Evolutionary conservation across 495 filamentous ascomycete genomes (phyloP), one percentile per base, ranked within the genome.

Genomic region (Penicillium arizonense): DNA sequence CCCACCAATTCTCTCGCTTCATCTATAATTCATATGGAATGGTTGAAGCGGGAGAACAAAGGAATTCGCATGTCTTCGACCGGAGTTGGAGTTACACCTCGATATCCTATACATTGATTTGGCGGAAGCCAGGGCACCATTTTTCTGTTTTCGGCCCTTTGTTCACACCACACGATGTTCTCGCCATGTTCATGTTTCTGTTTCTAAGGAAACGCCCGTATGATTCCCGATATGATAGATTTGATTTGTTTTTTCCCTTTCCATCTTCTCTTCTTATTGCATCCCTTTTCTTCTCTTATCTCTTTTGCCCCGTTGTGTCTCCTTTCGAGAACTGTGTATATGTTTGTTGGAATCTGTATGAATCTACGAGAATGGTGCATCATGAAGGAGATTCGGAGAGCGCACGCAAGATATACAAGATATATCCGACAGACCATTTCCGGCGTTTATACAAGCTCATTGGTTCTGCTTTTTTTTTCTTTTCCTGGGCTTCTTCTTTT

Each of bases 211-310:
- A 38, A 47, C 44, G 35, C 28, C 36, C 44, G 40, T 46, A 54
- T 54, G 51, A 54, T 54, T 54, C 51, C 44, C 51, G 36, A 54
- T 41, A 40, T 54, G 51, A 54, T 54, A 54, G 51, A 54, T 42
- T 50, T 48, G 39, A 38, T 24, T 16, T 28, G 38, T 21, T 43
- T 26, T 9, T n/a, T 12, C 4, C 14, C n/a, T 38, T 7, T 30
- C 28, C 8, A 2, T 30, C 2, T 30, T 2, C 7, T 30, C 28
- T 30, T 30, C 28, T 30, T 9, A 30, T 11, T 33, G n/a, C 3
- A n/a, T 43, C 10, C 6, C n/a, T 44, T 32, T 44, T 38, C 13
- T 30, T 28, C 28, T 2, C 16, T 36, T 36, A 12, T 9, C 7
- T 32, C 30, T 51, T 44, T 43, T 2, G 11, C 20, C 38, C 11